Evolutionary conservation across 2,329 filamentous ascomycete species (phyloP).

Genomic region (Fusarium proliferatum): DNA sequence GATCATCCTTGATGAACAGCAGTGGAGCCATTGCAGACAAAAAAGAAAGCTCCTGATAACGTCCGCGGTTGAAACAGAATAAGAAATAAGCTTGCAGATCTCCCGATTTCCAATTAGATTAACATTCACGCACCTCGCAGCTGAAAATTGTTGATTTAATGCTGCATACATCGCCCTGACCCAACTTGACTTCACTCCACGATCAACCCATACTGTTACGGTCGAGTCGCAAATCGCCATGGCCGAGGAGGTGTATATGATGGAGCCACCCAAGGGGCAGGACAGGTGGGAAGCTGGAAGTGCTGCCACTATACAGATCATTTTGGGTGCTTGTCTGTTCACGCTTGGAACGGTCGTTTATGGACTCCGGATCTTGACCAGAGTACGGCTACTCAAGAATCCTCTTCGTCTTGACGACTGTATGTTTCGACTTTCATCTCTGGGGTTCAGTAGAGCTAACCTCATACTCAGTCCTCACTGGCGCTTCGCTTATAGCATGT

Average conservation of each 20-base stretch:
- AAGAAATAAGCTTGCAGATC: conserved; percentile 25
- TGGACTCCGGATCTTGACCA: conserved; percentile 21
- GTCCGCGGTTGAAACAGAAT: not conserved
- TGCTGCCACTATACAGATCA: conserved; percentile 20
- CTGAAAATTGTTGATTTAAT: not conserved
- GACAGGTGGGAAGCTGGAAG: conserved; percentile 32
- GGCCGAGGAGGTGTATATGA: conserved; percentile 31
- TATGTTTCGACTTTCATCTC: fast-evolving
- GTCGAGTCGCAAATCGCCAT: not conserved
- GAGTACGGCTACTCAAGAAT: conserved; percentile 26
- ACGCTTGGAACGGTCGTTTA: conserved; percentile 28
- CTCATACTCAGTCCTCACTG: conserved; percentile 15
- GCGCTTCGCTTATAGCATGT: conserved; percentile 34
- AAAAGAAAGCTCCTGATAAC: conserved; percentile 15
- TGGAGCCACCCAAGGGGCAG: conserved; percentile 30
- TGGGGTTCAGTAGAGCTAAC: not conserved
- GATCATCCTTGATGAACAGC: conserved; percentile 7
- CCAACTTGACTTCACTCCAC: too few species aligned
- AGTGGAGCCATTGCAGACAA: conserved; percentile 5
- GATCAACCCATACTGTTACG: not conserved
- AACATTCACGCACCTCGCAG: not conserved
- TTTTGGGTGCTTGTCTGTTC: conserved; percentile 30
- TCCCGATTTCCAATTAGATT: not conserved
- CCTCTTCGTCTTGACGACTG: conserved; percentile 31
- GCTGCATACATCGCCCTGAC: not conserved